Evolutionary conservation across 108 stramenopile genomes (phyloP).

Genomic region (Stephanodiscus triporus): DNA sequence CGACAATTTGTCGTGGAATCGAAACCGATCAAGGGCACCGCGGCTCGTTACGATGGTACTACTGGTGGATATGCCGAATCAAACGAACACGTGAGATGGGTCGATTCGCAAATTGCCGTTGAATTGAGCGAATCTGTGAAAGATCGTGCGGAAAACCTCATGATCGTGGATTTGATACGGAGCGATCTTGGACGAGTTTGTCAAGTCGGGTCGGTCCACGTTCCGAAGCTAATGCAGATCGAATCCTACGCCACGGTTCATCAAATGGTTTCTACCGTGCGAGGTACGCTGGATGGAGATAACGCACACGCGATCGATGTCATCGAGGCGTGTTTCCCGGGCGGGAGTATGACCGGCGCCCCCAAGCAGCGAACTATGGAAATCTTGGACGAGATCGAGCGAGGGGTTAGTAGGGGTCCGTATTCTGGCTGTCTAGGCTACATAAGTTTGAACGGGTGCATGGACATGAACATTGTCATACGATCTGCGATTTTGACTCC

Average conservation of each 20-base stretch:
- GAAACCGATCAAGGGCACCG: constrained; percentile 98
- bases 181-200: constrained; percentile 95
- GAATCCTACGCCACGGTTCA: constrained; percentile 97
- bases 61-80: constrained; percentile 41
- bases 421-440: constrained; percentile 95
- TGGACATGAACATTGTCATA: constrained; percentile 96
- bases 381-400: constrained; percentile 85
- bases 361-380: constrained; percentile 95
- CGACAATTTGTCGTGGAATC: constrained; percentile 76
- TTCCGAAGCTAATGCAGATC: constrained; percentile 92
- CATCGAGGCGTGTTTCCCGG: constrained; percentile 92
- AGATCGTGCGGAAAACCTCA: constrained; percentile 95
- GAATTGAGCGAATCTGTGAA: constrained; percentile 68
- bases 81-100: constrained; percentile 38
- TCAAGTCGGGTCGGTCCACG: constrained; percentile 85
- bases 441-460: constrained; percentile 78
- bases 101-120: constrained; percentile 58
- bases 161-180: constrained; percentile 97
- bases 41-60: constrained; percentile 56
- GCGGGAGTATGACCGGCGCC: constrained; percentile 99
- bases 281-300: constrained; percentile 64
- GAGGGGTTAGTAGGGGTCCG: constrained; percentile 75
- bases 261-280: constrained; percentile 94
- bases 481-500: constrained; percentile 90
- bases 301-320: constrained; percentile 73